Evolutionary conservation across 1,284 basidiomycete species (phyloP).

Genomic region (Sporisorium graminicola): DNA sequence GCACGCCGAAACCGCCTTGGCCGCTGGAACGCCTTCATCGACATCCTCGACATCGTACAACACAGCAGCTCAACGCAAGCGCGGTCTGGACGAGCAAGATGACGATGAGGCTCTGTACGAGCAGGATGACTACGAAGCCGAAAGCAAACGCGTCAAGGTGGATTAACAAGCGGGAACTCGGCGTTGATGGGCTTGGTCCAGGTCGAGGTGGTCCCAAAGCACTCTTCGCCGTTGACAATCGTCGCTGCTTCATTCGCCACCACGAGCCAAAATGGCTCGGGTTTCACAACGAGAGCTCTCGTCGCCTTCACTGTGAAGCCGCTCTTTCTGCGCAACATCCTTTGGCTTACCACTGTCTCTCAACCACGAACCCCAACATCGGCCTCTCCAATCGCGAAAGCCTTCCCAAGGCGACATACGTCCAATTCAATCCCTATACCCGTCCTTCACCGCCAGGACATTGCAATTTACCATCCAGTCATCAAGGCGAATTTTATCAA

Average conservation of each 20-base stretch:
- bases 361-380: neutral
- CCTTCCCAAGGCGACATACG: neutral
- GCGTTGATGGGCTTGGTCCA: neutral
- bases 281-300: too few species aligned
- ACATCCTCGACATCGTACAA: constrained; percentile 9
- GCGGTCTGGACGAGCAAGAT: constrained; percentile 29
- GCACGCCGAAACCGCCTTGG: constrained; percentile 8
- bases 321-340: neutral
- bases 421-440: neutral
- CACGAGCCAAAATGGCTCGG: too few species aligned
- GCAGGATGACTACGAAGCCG: constrained; percentile 33
- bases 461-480: neutral
- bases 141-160: constrained; percentile 48
- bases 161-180: constrained; percentile 11
- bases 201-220: neutral
- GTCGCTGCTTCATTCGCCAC: neutral
- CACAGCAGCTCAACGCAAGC: constrained; percentile 26
- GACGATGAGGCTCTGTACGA: constrained; percentile 27
- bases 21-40: constrained; percentile 3
- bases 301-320: neutral
- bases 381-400: neutral
- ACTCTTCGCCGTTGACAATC: neutral
- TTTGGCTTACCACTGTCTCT: neutral
- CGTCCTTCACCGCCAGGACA: constrained; percentile 2
- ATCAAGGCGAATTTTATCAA: neutral